phyloP scores from a whole-genome alignment of 129 eudicot species.

The Heracleum sosnowskyi region DNA sequence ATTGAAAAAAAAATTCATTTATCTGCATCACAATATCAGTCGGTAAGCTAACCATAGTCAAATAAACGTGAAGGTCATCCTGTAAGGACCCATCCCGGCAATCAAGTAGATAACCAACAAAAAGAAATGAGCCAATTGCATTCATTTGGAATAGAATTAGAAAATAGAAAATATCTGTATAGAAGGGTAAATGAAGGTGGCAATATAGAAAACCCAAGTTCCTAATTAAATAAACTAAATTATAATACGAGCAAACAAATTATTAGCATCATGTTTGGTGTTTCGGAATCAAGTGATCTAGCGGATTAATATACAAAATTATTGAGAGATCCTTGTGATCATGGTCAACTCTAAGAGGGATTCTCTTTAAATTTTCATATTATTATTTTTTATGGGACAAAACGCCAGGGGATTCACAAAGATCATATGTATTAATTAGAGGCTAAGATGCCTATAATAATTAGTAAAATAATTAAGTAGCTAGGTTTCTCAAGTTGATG shows the following conservation, averaged over 20 bases:
- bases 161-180: not conserved
- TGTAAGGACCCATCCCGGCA: not conserved
- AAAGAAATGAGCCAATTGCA: not conserved
- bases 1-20: too few relatives aligned
- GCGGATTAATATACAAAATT: not conserved
- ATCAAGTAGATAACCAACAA: not conserved
- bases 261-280: constrained; percentile 1
- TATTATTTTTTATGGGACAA: not conserved
- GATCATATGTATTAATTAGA: constrained; percentile 14
- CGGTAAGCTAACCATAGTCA: not conserved
- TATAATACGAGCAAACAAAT: not conserved
- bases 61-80: not conserved
- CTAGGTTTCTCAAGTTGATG: constrained; percentile 13
- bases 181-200: not conserved
- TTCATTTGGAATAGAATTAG: too few relatives aligned
- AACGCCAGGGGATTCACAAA: constrained; percentile 10
- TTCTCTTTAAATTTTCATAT: not conserved
- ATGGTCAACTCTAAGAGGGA: constrained; percentile 1
- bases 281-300: not conserved
- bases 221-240: not conserved
- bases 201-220: not conserved
- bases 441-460: constrained; percentile 20
- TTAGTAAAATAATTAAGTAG: not conserved
- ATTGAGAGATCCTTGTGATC: not conserved
- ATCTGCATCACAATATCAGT: not conserved